Conservation (phyloP, 441 rosid species). For the Pelargonium cotyledonis region DNA sequence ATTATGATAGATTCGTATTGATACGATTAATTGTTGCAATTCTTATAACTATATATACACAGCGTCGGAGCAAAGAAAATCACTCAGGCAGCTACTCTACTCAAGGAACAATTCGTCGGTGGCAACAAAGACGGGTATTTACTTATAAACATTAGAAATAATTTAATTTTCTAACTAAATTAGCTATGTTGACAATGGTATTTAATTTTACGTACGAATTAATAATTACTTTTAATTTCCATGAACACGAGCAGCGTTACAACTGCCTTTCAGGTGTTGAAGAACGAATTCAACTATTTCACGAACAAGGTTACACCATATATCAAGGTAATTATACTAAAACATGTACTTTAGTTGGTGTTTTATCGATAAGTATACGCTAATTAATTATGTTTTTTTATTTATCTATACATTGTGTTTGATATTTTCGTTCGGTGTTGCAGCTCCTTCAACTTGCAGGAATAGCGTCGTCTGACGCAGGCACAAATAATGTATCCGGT, state of each 20-base stretch:
- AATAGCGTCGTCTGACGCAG: not conserved
- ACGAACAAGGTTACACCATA: not conserved
- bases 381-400: not conserved
- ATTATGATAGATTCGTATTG: not conserved
- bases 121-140: not conserved
- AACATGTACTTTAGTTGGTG: not conserved
- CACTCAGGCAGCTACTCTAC: not conserved
- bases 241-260: not conserved
- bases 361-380: not conserved
- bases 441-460: not conserved
- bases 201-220: too few species aligned
- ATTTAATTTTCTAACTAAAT: too few species aligned
- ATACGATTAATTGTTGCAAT: too few species aligned
- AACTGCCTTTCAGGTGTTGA: not conserved
- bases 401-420: not conserved
- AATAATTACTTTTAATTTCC: too few species aligned
- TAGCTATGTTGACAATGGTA: too few species aligned
- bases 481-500: not conserved
- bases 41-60: too few species aligned
- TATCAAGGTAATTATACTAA: not conserved
- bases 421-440: not conserved
- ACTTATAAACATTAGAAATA: too few species aligned
- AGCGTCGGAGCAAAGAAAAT: not conserved
- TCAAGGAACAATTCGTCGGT: not conserved
- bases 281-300: slow-evolving; percentile 2